Evolutionary conservation across 202 grass and related monocot genomes (phyloP).

Genomic region (Brachypodium distachyon): DNA sequence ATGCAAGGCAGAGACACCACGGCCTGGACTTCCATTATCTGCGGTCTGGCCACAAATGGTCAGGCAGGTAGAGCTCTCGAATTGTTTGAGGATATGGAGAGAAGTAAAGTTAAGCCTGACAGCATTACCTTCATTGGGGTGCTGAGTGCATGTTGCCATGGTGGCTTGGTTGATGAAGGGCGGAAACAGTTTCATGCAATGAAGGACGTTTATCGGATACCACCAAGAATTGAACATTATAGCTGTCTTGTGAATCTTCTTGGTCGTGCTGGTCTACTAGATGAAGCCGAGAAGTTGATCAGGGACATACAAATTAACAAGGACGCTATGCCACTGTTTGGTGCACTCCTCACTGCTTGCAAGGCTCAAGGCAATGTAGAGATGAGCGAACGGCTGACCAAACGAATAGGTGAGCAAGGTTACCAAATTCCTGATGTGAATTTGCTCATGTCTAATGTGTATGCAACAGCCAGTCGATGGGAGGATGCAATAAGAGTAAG

Average conservation of each 20-base stretch:
- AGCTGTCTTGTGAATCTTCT: constrained; percentile 60
- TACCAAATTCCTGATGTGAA: constrained; percentile 32
- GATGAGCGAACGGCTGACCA: constrained; percentile 45
- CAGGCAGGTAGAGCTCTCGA: constrained; percentile 47
- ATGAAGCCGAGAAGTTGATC: constrained; percentile 59
- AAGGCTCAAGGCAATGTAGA: constrained; percentile 44
- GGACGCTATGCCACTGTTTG: constrained; percentile 46
- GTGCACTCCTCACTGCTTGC: constrained; percentile 50
- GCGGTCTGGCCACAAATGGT: constrained; percentile 48
- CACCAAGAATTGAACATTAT: constrained; percentile 55
- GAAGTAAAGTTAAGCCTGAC: constrained; percentile 30
- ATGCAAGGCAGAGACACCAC: constrained; percentile 33
- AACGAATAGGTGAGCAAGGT: constrained; percentile 32
- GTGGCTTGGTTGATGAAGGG: constrained; percentile 60
- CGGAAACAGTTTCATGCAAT: constrained; percentile 35
- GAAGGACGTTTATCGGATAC: constrained; percentile 42
- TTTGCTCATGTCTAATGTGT: constrained; percentile 58
- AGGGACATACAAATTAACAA: constrained; percentile 14
- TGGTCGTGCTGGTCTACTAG: constrained; percentile 44
- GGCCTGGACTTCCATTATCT: constrained; percentile 59
- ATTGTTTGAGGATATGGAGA: constrained; percentile 50
- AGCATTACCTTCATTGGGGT: constrained; percentile 47
- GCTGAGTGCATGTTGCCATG: constrained; percentile 54
- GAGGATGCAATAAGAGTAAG: constrained; percentile 43
- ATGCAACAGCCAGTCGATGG: constrained; percentile 54